Percentiles rank a stretch among this genome's conserved stretches.
phyloP scores from a whole-genome alignment of 2,329 filamentous ascomycete species.

The Nemania serpens region DNA sequence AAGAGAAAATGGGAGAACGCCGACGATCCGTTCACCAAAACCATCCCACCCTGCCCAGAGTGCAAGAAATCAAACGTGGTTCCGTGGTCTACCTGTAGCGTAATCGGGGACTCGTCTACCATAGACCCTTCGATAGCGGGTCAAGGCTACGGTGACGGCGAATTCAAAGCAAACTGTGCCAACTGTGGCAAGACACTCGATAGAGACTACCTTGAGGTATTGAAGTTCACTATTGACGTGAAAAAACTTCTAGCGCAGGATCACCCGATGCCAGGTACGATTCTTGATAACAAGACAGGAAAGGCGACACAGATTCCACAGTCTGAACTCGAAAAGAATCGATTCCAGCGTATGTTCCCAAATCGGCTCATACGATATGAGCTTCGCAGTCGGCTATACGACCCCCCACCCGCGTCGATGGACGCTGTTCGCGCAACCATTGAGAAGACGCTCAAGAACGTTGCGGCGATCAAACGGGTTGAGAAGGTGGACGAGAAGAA shows the following conservation, averaged over 20 bases:
- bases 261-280: constrained; percentile 69
- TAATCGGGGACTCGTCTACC: constrained; percentile 44
- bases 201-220: constrained; percentile 63
- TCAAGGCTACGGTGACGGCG: constrained; percentile 63
- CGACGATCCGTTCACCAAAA: constrained; percentile 54
- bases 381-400: constrained; percentile 49
- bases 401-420: constrained; percentile 51
- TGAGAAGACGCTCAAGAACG: constrained; percentile 49
- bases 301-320: constrained; percentile 46
- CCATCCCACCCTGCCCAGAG: constrained; percentile 56
- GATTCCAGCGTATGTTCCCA: constrained; percentile 54
- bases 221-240: constrained; percentile 64
- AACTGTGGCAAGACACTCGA: constrained; percentile 56
- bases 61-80: constrained; percentile 52
- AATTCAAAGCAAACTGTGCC: constrained; percentile 56
- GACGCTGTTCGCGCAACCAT: constrained; percentile 56
- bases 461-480: constrained; percentile 45
- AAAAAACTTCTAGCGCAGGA: constrained; percentile 50
- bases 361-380: constrained; percentile 59
- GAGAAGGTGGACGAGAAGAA: constrained; percentile 39
- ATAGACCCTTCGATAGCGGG: constrained; percentile 48
- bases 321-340: constrained; percentile 22
- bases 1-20: constrained; percentile 63
- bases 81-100: constrained; percentile 64
- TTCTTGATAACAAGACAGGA: constrained; percentile 61